Base-by-base conservation (phyloP, 805 yeast genomes). In the Grigorovia yakushimaensis region DNA sequence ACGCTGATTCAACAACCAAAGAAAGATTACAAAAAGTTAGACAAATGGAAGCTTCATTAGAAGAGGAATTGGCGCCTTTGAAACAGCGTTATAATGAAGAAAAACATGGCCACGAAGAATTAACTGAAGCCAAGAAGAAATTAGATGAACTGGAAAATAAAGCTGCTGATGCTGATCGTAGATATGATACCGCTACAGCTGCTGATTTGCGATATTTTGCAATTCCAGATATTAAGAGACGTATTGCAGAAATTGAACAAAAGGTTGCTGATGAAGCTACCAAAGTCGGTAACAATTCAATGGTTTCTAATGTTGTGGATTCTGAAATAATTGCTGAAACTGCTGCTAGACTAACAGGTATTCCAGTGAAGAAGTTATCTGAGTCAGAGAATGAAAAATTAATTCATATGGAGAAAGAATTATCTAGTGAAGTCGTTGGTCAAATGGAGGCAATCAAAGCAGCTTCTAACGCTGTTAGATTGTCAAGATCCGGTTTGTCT, bases 161-260 rank as follows among this genome's bases (percentile, higher is more conserved):
- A 70, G 98, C 98, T 4, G 76, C 73, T 47, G 98, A 93, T 68
- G 98, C 98, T 21, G 98, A 91, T 66, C 87, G 98, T 76, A 84
- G 97, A 63, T 86, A 86, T 54, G 98, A 93, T 65, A 87, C 88
- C 33, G 91, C 84, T 5, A 77, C 96, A 10, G 95, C 94, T 46
- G 98, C 98, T 19, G 98, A 93, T 68, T 76, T 93, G 65, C 79
- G 96, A 66, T 93, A 89, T 73, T 93, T 88, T 73, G 98, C 98
- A 23, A 93, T 93, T 60, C 98, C 98, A 8, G 96, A 91, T 59
- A 74, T 93, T 49, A 75, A 82, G 67, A 76, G 77, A 58, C 81
- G 81, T 61, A 91, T 93, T 52, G 79, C 68, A 44, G 79, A 77
- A 55, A 73, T 89, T 50, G 98, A 93, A 67, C 64, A 73, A 48